A percentile compares a stretch with the other conserved stretches of the same genome.
Evolutionary conservation across 805 yeast species (phyloP).

Genomic region (Ogataea salicorniae): DNA sequence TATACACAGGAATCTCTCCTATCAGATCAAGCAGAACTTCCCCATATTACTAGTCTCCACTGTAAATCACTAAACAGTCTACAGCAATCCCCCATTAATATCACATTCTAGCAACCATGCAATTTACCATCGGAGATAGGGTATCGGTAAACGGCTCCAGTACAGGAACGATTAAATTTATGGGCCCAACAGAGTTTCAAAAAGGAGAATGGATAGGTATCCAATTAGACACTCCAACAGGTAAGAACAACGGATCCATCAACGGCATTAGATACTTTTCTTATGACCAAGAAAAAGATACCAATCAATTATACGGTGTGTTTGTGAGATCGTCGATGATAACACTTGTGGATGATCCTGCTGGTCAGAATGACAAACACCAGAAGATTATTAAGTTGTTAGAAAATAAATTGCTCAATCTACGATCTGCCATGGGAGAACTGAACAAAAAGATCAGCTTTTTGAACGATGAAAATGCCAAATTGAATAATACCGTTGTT

Average conservation of each 20-base stretch:
- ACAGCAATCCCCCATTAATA: too few relatives aligned
- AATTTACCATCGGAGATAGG: slow-evolving; percentile 14
- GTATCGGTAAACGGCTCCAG: slow-evolving; percentile 36
- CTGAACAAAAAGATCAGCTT: slow-evolving; percentile 22
- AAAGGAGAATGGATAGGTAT: slow-evolving; percentile 54
- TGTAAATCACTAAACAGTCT: too few relatives aligned
- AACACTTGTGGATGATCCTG: background rate
- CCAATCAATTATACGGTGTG: slow-evolving; percentile 26
- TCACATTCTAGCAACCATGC: background rate
- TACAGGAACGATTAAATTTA: slow-evolving; percentile 42
- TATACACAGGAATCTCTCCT: too few relatives aligned
- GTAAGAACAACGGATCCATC: slow-evolving; percentile 48
- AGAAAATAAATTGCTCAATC: slow-evolving; percentile 39
- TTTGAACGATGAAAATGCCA: slow-evolving; percentile 29
- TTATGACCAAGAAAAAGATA: slow-evolving; percentile 30
- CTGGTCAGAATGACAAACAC: slow-evolving; percentile 9
- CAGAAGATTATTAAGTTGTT: slow-evolving; percentile 36
- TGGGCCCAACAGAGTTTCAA: slow-evolving; percentile 55
- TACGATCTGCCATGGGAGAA: slow-evolving; percentile 27
- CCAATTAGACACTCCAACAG: slow-evolving; percentile 35
- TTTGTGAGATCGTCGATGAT: background rate
- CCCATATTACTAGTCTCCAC: too few relatives aligned
- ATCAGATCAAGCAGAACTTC: too few relatives aligned
- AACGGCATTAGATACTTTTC: slow-evolving; percentile 40
- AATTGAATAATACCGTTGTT: slow-evolving; percentile 15